Evolutionary conservation across 768 basidiomycete genomes (phyloP), one percentile per base, ranked within the genome.

Genomic region (Calocybe gangraenosa): DNA sequence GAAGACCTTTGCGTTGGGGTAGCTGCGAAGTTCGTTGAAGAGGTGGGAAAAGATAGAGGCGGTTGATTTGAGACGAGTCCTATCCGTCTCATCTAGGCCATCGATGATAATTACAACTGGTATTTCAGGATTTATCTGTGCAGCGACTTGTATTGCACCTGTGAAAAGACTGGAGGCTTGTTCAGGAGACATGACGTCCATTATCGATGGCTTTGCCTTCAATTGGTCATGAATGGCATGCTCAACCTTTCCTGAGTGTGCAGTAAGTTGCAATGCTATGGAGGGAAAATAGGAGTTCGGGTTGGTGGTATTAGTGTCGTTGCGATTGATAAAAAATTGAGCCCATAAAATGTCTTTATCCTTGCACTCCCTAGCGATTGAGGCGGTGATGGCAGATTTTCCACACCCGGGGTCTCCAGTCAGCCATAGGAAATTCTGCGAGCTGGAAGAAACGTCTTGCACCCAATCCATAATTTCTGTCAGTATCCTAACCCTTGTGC

Each of bases 61-160:
- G 8, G 47, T 51, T 9, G 28, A 20, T 11, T 14, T 40, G 13
- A 53, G 44, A 35, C 40, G 44, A 0, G 17, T 44, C n/a, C 21
- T 23, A 30, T 50, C 46, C 3, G 55, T 53, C 37, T 55, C 54
- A 39, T 55, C 54, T 11, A 55, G 34, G 13, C 44, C 52, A 37
- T 56, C 54, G 34, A 56, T 56, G 18, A 56, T 41, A 31, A 56
- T 31, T 6, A 56, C 49, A 5, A 53, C 47, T 3, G 52, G 49
- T 20, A 36, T 42, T 17, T 14, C 11, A 14, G 40, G 39, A 20
- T 51, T 22, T 7, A 46, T 22, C 14, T 1, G 11, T 2, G 44
- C 48, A 4, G 52, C 52, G 22, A 47, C 39, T 2, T 17, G 28
- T 32, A 56, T 41, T n/a, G 47, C 33, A 8, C 46, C 41, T 7